These are phyloP conservation scores for Sporothrix brunneoviolacea DNA, from an alignment of 2,329 filamentous ascomycete species.

Conservation along the genomic window DNA sequence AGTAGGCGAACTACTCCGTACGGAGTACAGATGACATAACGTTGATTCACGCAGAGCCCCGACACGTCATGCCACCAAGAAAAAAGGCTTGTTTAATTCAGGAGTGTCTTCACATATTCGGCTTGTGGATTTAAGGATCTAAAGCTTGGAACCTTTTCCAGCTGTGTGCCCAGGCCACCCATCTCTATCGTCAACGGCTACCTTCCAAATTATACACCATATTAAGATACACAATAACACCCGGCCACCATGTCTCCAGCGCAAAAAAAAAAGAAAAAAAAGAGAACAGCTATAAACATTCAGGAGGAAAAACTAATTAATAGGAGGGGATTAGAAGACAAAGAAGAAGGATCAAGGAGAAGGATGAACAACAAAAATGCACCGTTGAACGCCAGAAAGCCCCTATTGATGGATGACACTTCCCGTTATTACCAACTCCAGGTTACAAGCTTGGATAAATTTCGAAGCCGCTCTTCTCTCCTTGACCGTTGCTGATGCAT, in stretches of 20 bases:
- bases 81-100: background rate
- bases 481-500: constrained; percentile 7
- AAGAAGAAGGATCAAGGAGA: background rate
- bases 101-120: no score
- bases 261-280: constrained; percentile 3
- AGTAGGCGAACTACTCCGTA: no score
- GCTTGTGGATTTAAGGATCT: background rate
- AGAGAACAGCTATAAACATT: constrained; percentile 1
- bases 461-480: constrained; percentile 11
- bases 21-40: no score
- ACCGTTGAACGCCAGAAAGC: constrained; percentile 12
- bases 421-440: constrained; percentile 7
- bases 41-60: no score
- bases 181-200: constrained; percentile 6
- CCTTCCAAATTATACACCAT: constrained; percentile 13
- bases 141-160: constrained; percentile 5
- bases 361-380: background rate
- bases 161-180: constrained; percentile 1
- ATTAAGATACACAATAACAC: constrained; percentile 13
- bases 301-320: constrained; percentile 9
- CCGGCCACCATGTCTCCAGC: background rate
- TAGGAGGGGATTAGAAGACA: constrained; percentile 1
- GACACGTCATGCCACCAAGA: no score
- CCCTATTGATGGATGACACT: background rate
- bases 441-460: constrained; percentile 13